These are phyloP conservation scores for Lavandula angustifolia DNA, from an alignment of 257 asterid genomes.

Conservation along the genomic window DNA sequence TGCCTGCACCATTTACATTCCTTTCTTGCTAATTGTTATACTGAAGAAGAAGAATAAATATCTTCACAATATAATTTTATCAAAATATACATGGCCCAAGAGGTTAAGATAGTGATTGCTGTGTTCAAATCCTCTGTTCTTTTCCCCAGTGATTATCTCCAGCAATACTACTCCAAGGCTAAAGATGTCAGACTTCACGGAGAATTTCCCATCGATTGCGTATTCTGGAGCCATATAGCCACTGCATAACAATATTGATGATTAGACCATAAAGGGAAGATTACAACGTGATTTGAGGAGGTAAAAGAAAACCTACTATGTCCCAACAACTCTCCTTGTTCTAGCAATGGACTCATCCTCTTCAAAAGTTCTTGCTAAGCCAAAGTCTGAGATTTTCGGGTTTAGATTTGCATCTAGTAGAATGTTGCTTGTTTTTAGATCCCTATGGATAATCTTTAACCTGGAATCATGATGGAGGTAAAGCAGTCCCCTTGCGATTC, in stretches of 20 bases:
- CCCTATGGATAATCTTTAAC: conserved; percentile 43
- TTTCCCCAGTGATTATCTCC: conserved; percentile 49
- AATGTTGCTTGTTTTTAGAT: conserved; percentile 46
- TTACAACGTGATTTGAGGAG: too few species aligned
- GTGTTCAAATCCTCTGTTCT: conserved; percentile 38
- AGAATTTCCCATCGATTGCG: conserved; percentile 47
- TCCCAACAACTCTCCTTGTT: conserved; percentile 43
- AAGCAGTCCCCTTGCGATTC: conserved; percentile 44
- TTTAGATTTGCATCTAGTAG: conserved; percentile 35
- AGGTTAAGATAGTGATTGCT: conserved; percentile 35
- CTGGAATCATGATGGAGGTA: conserved; percentile 51
- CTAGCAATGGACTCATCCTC: conserved; percentile 30
- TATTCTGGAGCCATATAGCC: conserved; percentile 57
- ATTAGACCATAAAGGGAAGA: neutral
- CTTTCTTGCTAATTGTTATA: too few species aligned
- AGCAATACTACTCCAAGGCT: conserved; percentile 48
- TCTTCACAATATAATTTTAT: neutral
- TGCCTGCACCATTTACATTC: conserved; percentile 31
- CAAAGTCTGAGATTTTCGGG: conserved; percentile 49
- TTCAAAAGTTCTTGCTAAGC: conserved; percentile 42
- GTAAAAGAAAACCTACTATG: conserved; percentile 33
- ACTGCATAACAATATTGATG: conserved; percentile 31
- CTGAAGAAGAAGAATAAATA: too few species aligned
- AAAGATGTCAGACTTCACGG: conserved; percentile 45
- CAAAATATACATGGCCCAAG: conserved; percentile 38